Percentiles rank a stretch among this genome's conserved stretches.
phyloP scores from a whole-genome alignment of 2,329 filamentous ascomycete species.

The Nothophaeocryptopus gaeumannii region DNA sequence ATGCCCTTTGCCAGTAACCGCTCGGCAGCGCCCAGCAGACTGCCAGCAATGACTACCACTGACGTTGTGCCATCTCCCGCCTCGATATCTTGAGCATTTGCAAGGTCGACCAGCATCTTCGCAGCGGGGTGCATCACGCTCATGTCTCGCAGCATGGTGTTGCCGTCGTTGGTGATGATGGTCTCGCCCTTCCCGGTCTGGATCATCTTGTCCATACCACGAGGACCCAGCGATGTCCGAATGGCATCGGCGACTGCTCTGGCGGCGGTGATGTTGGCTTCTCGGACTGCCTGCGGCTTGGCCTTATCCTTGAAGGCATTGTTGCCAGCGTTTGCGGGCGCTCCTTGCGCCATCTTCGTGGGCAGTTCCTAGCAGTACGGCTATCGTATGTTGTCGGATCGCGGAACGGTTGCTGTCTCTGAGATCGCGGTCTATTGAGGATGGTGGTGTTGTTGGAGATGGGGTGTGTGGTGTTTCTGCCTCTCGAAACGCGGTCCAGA shows the following conservation, averaged over 20 bases:
- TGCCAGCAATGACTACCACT: conserved; percentile 95
- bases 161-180: conserved; percentile 99
- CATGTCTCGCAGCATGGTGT: conserved; percentile 99
- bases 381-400: conserved; percentile 1
- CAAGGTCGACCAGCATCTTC: conserved; percentile 97
- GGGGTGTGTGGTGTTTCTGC: background rate
- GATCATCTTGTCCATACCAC: conserved; percentile 99
- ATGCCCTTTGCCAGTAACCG: conserved; percentile 85
- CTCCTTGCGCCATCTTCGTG: conserved; percentile 39
- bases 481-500: background rate
- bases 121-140: conserved; percentile 98
- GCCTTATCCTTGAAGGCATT: conserved; percentile 82
- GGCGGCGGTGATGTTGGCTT: conserved; percentile 94
- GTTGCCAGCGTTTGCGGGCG: conserved; percentile 54
- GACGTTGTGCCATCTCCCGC: conserved; percentile 98
- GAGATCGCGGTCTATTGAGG: background rate
- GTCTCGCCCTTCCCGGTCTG: conserved; percentile 94
- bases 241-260: conserved; percentile 98
- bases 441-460: background rate
- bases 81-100: conserved; percentile 95
- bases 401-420: background rate
- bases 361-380: background rate
- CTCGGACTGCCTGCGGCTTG: conserved; percentile 96
- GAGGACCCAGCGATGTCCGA: conserved; percentile 89
- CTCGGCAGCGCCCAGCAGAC: conserved; percentile 89